Conservation (phyloP, 108 stramenopile species). For the Cyclotella sp. region DNA sequence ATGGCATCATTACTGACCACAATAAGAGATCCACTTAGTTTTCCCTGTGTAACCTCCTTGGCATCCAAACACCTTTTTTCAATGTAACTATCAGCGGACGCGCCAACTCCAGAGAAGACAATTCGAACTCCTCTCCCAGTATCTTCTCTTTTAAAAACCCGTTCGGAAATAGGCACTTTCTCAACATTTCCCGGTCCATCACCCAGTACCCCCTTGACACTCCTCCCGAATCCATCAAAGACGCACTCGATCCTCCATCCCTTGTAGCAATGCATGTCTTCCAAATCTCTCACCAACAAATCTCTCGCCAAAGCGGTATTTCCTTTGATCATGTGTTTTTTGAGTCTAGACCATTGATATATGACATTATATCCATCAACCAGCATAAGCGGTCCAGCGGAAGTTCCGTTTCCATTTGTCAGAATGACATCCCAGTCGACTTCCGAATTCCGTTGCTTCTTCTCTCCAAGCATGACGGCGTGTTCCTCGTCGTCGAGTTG, state of each 20-base stretch:
- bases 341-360: conserved; percentile 81
- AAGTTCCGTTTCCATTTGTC: conserved; percentile 57
- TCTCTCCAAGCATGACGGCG: conserved; percentile 60
- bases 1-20: conserved; percentile 82
- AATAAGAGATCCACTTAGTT: conserved; percentile 71
- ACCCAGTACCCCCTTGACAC: conserved; percentile 54
- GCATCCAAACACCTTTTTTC: conserved; percentile 75
- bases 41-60: conserved; percentile 72
- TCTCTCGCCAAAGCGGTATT: conserved; percentile 67
- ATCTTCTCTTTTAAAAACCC: conserved; percentile 36
- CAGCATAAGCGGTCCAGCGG: conserved; percentile 70
- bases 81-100: conserved; percentile 83
- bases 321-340: conserved; percentile 81
- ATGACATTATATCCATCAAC: conserved; percentile 92
- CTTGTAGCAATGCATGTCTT: conserved; percentile 66
- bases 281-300: conserved; percentile 78
- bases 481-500: conserved; percentile 71
- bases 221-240: conserved; percentile 79
- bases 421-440: conserved; percentile 87
- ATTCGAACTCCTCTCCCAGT: conserved; percentile 71
- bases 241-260: conserved; percentile 90
- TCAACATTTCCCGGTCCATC: conserved; percentile 47
- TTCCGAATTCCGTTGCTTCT: conserved; percentile 63
- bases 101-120: conserved; percentile 72
- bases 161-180: conserved; percentile 42